Evolutionary conservation across 2,329 filamentous ascomycete genomes (phyloP).

Genomic region (Ceratocystis destructans): DNA sequence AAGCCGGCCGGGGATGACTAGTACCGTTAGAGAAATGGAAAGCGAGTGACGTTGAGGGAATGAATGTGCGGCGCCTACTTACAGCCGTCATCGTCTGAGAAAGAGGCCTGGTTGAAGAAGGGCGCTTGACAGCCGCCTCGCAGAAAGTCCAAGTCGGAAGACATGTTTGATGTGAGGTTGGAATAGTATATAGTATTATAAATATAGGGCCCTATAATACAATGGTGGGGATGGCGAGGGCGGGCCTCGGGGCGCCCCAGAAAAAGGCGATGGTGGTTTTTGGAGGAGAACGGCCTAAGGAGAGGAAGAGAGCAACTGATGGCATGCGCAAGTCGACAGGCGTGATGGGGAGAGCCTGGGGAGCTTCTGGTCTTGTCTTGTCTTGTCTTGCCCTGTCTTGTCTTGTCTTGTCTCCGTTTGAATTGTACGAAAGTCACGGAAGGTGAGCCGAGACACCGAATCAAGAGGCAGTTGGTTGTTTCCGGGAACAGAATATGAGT

Average conservation of each 20-base stretch:
- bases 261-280: background rate
- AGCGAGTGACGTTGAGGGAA: background rate
- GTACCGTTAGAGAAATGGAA: background rate
- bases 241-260: background rate
- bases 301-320: background rate
- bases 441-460: background rate
- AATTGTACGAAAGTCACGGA: background rate
- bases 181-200: background rate
- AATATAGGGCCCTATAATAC: background rate
- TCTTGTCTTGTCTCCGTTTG: background rate
- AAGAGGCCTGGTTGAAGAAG: slow-evolving; percentile 18
- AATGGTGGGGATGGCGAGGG: background rate
- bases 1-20: slow-evolving; percentile 44
- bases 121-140: slow-evolving; percentile 18
- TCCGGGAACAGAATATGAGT: too few relatives aligned
- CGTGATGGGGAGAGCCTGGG: background rate
- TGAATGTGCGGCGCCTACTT: slow-evolving; percentile 10
- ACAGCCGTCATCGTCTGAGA: slow-evolving; percentile 18
- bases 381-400: background rate
- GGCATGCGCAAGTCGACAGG: background rate
- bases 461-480: background rate
- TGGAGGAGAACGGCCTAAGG: too few relatives aligned
- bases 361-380: background rate
- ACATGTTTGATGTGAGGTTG: background rate
- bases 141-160: slow-evolving; percentile 14